Evolutionary conservation across 78 protist genomes (phyloP).

Genomic region (Pelomyxa schiedti): DNA sequence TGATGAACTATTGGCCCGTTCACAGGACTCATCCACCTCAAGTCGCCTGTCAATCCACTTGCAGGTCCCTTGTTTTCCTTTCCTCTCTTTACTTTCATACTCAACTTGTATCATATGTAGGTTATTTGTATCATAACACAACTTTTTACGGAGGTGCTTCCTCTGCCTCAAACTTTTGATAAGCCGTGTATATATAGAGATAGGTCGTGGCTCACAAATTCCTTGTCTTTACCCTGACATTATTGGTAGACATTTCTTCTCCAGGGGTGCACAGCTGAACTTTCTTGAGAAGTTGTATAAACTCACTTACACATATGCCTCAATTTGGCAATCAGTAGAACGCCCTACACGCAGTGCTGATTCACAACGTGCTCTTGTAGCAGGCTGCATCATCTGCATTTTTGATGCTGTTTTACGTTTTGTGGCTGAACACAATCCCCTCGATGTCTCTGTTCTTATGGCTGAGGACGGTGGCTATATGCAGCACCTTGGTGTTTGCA

Average conservation of each 20-base stretch:
- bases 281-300: background rate
- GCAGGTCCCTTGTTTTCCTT: too few species aligned
- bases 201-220: background rate
- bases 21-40: background rate
- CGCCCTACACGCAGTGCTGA: slow-evolving; percentile 1
- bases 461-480: background rate
- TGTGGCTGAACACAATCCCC: too few species aligned
- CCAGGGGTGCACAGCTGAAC: background rate
- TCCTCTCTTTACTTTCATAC: too few species aligned
- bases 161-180: background rate
- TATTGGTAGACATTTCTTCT: too few species aligned
- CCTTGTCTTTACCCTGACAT: too few species aligned
- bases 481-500: background rate
- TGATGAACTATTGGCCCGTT: background rate
- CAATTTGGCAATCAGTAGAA: slow-evolving; percentile 19
- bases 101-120: background rate
- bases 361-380: slow-evolving; percentile 7
- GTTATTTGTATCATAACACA: background rate
- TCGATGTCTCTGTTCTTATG: background rate
- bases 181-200: background rate
- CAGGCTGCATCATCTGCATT: background rate
- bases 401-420: slow-evolving; percentile 14
- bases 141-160: slow-evolving; percentile 4
- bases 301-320: background rate
- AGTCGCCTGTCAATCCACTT: background rate